Conservation (phyloP, 2,329 filamentous ascomycete genomes). For the Bipolaris cookei region DNA sequence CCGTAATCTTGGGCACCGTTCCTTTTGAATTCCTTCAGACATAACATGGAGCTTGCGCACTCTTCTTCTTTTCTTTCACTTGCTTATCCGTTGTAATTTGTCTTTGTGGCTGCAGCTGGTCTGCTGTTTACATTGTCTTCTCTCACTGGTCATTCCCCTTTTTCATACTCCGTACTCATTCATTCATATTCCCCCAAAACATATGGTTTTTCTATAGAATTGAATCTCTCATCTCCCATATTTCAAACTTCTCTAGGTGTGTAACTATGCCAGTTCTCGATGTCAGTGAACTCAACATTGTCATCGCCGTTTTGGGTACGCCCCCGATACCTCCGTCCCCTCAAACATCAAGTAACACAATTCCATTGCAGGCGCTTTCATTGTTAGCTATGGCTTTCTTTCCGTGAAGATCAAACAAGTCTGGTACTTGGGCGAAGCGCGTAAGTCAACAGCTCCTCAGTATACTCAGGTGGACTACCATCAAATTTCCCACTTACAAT, state of each 20-base stretch:
- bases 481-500: conserved; percentile 1
- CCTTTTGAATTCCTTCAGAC: no score
- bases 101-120: no score
- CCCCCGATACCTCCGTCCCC: not conserved
- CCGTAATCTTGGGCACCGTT: no score
- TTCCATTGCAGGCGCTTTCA: conserved; percentile 52
- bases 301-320: conserved; percentile 56
- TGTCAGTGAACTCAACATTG: conserved; percentile 61
- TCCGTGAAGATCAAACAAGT: conserved; percentile 61
- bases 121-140: no score
- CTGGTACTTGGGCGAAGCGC: conserved; percentile 63
- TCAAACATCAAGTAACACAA: not conserved
- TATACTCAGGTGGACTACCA: not conserved
- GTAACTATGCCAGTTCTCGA: conserved; percentile 56
- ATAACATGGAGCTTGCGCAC: no score
- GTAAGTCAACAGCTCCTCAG: conserved; percentile 44
- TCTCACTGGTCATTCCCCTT: no score
- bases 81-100: no score
- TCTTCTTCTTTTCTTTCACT: no score
- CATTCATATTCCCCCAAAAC: no score
- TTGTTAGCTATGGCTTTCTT: conserved; percentile 57
- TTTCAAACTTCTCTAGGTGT: not conserved
- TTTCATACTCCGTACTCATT: no score
- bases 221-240: not conserved
- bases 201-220: no score